Conservation (phyloP, 495 filamentous ascomycete genomes). For the Penicillium pulvis region DNA sequence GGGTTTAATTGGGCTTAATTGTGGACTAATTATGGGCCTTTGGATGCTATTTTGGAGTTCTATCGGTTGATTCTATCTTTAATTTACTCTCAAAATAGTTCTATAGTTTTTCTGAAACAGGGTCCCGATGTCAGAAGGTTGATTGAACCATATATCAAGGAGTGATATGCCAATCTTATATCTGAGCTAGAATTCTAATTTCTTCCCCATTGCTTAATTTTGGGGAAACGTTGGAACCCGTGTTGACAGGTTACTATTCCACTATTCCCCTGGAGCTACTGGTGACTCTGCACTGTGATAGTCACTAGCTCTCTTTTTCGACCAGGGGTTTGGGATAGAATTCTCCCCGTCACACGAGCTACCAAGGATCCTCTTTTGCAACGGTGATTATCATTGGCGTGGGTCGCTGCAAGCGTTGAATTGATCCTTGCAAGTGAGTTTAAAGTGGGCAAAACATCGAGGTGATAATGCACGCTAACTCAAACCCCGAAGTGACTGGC, state of each 20-base stretch:
- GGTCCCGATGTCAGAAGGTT: constrained; percentile 19
- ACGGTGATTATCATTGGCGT: constrained; percentile 20
- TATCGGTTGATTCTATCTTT: constrained; percentile 25
- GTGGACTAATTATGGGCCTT: constrained; percentile 29
- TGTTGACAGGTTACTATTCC: background rate
- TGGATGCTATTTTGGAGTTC: constrained; percentile 5
- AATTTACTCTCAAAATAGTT: constrained; percentile 23
- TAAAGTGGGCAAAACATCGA: constrained; percentile 4
- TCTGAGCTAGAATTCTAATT: background rate
- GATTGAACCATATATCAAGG: constrained; percentile 19
- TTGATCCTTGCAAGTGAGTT: constrained; percentile 27
- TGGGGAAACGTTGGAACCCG: background rate
- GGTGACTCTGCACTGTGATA: constrained; percentile 6
- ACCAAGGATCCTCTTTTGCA: constrained; percentile 3
- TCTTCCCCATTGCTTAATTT: background rate
- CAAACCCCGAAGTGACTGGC: constrained; percentile 23
- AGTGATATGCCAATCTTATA: background rate
- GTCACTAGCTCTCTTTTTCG: constrained; percentile 2
- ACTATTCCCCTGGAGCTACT: background rate
- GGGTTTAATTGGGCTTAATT: constrained; percentile 13
- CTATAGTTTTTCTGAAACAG: constrained; percentile 22
- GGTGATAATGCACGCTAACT: constrained; percentile 23
- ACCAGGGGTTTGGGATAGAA: constrained; percentile 3
- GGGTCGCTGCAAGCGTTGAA: background rate
- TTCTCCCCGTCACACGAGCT: constrained; percentile 16